A percentile compares a stretch with the other conserved stretches of the same genome.
phyloP scores from a whole-genome alignment of 805 yeast species.

The Saturnispora galanensis region DNA sequence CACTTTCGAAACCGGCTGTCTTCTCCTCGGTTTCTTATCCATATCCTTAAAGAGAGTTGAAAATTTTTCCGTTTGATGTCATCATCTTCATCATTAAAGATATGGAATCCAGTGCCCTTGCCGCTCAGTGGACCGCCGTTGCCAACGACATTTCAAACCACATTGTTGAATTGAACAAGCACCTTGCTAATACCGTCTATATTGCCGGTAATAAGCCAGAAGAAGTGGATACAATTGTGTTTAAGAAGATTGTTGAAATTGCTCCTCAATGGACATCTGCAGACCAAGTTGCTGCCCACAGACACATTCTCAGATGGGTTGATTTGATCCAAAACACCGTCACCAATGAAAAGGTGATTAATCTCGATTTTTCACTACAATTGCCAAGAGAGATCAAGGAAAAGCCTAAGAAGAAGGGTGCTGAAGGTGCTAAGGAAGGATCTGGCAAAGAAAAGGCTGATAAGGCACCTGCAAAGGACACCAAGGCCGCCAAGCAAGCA shows the following conservation, averaged over 20 bases:
- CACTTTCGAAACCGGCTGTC: conserved; percentile 49
- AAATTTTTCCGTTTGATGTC: not conserved
- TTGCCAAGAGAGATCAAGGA: conserved; percentile 48
- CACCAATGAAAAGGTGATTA: conserved; percentile 35
- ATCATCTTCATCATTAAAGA: not conserved
- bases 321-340: conserved; percentile 69
- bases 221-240: conserved; percentile 60
- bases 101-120: conserved; percentile 42
- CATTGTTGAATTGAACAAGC: conserved; percentile 51
- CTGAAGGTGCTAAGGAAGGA: conserved; percentile 13
- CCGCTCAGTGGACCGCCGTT: conserved; percentile 72
- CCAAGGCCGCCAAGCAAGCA: conserved; percentile 10
- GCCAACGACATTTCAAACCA: conserved; percentile 41
- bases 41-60: not conserved
- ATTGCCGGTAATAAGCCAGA: conserved; percentile 59
- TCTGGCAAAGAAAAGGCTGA: conserved; percentile 9
- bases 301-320: conserved; percentile 90
- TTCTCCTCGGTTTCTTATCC: conserved; percentile 10
- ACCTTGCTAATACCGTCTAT: conserved; percentile 61
- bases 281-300: conserved; percentile 48
- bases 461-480: conserved; percentile 11
- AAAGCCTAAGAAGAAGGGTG: conserved; percentile 27
- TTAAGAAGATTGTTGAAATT: conserved; percentile 54
- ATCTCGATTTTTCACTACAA: conserved; percentile 48
- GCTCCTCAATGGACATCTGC: conserved; percentile 44